Percentiles rank a stretch among this genome's conserved stretches.
phyloP scores from a whole-genome alignment of 257 asterid genomes.

The Osmanthus fragrans region DNA sequence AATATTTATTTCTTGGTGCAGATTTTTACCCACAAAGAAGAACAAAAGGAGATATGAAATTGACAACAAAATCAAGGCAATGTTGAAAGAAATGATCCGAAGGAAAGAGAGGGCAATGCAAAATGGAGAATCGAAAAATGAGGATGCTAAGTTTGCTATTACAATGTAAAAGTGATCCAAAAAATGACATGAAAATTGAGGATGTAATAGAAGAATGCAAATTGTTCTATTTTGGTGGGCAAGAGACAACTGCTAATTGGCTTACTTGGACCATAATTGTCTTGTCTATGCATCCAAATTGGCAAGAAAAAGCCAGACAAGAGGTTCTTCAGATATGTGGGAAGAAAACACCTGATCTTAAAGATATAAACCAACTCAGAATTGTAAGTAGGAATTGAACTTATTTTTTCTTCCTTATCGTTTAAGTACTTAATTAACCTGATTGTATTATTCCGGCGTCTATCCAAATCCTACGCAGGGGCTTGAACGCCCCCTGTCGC shows the following conservation, averaged over 20 bases:
- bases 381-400: constrained; percentile 20
- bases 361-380: constrained; percentile 23
- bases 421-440: too few species aligned
- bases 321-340: constrained; percentile 28
- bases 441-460: too few species aligned
- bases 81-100: constrained; percentile 9
- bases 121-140: background rate
- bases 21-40: constrained; percentile 34
- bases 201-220: constrained; percentile 34
- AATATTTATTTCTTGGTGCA: constrained; percentile 4
- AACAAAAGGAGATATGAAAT: constrained; percentile 29
- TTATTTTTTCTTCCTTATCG: background rate
- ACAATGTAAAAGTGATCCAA: constrained; percentile 20
- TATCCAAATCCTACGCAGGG: too few species aligned
- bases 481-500: too few species aligned
- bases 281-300: constrained; percentile 30
- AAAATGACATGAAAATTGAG: constrained; percentile 17
- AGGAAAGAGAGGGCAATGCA: constrained; percentile 11
- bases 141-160: constrained; percentile 28
- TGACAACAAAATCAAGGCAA: constrained; percentile 25
- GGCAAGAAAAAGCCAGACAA: constrained; percentile 33
- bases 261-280: constrained; percentile 33
- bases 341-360: constrained; percentile 22
- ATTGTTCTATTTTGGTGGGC: constrained; percentile 33
- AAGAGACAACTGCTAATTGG: constrained; percentile 34